phyloP scores from a whole-genome alignment of 768 basidiomycete species.

The Strobilomyces dryophilus region DNA sequence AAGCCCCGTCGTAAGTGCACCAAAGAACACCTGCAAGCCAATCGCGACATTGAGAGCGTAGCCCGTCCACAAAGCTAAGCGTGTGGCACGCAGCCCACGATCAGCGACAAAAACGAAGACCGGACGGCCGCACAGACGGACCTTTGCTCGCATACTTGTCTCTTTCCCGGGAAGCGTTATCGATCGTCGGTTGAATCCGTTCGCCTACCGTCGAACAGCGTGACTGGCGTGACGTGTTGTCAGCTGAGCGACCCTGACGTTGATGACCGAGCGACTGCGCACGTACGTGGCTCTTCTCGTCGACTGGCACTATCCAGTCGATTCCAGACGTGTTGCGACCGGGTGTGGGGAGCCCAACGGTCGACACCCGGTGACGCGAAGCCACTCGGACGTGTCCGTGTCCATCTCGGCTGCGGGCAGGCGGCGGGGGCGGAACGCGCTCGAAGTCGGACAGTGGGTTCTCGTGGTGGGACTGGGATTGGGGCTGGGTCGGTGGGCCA shows the following conservation, averaged over 20 bases:
- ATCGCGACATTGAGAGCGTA: slow-evolving; percentile 48
- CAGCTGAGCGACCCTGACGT: neutral
- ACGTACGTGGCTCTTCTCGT: slow-evolving; percentile 8
- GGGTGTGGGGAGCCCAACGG: neutral
- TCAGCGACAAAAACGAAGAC: slow-evolving; percentile 10
- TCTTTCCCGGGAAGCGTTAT: slow-evolving; percentile 35
- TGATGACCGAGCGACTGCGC: no score
- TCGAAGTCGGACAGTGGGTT: slow-evolving; percentile 11
- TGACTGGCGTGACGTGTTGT: slow-evolving; percentile 6
- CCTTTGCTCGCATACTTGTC: neutral
- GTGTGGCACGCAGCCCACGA: neutral
- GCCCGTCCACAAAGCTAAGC: slow-evolving; percentile 29
- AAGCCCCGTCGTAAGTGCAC: slow-evolving; percentile 63
- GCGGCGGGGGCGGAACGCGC: neutral
- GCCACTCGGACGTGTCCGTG: slow-evolving; percentile 13
- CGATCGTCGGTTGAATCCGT: slow-evolving; percentile 52
- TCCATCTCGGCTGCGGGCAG: slow-evolving; percentile 15
- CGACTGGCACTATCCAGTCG: slow-evolving; percentile 27
- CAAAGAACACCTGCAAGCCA: slow-evolving; percentile 57
- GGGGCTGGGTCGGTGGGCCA: neutral
- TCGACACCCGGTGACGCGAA: slow-evolving; percentile 4
- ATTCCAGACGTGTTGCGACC: slow-evolving; percentile 4
- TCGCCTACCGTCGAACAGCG: slow-evolving; percentile 42
- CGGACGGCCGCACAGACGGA: neutral
- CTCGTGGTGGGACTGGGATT: neutral